Percentiles rank a stretch among this genome's conserved stretches.
Conservation (phyloP, 2,329 filamentous ascomycete species). For the Graphium sp. region DNA sequence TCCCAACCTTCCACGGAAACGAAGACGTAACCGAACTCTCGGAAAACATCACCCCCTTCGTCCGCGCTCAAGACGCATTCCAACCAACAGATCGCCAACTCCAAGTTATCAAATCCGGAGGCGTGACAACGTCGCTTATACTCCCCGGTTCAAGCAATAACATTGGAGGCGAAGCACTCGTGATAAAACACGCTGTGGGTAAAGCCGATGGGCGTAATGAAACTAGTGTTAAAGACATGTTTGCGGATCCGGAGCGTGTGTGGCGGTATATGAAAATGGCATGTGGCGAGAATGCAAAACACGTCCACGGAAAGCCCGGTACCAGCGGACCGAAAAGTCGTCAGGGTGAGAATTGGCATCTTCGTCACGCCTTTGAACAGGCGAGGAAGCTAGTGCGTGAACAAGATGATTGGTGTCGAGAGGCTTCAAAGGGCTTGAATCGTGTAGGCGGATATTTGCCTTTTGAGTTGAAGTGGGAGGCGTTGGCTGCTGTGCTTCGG, state of each 20-base stretch:
- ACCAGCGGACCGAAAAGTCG: slow-evolving; percentile 39
- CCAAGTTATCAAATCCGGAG: slow-evolving; percentile 53
- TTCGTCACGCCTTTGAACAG: slow-evolving; percentile 50
- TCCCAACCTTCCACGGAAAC: slow-evolving; percentile 35
- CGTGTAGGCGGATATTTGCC: slow-evolving; percentile 42
- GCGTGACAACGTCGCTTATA: slow-evolving; percentile 50
- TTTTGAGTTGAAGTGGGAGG: slow-evolving; percentile 45
- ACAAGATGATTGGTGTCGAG: slow-evolving; percentile 53
- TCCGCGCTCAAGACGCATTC: slow-evolving; percentile 48
- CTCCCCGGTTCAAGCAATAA: slow-evolving; percentile 55
- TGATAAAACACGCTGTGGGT: slow-evolving; percentile 52
- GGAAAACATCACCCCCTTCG: slow-evolving; percentile 48
- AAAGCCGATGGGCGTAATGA: slow-evolving; percentile 41
- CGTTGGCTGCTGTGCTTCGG: slow-evolving; percentile 41
- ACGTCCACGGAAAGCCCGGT: slow-evolving; percentile 37
- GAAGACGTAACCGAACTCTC: slow-evolving; percentile 48
- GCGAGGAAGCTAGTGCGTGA: slow-evolving; percentile 35
- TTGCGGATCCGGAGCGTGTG: slow-evolving; percentile 46
- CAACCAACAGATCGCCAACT: slow-evolving; percentile 47
- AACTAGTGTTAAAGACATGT: slow-evolving; percentile 43
- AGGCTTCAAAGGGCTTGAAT: slow-evolving; percentile 32
- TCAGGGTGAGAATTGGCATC: slow-evolving; percentile 53
- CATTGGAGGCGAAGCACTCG: slow-evolving; percentile 53
- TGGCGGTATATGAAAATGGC: slow-evolving; percentile 68
- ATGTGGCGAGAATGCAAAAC: slow-evolving; percentile 54